Base-by-base conservation (phyloP, 139 green algal species). In the Chlorella vulgaris region DNA sequence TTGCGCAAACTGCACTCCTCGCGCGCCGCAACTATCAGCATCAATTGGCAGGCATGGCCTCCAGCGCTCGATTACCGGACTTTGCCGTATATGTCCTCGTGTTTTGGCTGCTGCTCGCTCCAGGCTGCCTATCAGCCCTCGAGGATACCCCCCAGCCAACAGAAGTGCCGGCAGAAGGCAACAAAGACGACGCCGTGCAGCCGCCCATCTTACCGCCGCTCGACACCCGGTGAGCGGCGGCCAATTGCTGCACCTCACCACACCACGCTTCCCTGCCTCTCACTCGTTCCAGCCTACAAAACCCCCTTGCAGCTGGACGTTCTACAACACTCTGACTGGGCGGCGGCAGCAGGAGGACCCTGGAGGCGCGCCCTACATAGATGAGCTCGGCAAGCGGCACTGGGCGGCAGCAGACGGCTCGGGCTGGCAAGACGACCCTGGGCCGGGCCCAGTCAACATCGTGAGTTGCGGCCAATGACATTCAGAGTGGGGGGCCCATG, bases 291-390 rank as follows among this genome's bases (percentile, higher is more conserved):
- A 58, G 47, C 47, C 47, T n/a, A n/a, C n/a, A n/a, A n/a, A n/a
- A n/a, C n/a, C n/a, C n/a, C n/a, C 8, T 15, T 7, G 24, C 55
- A 81, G 58, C 28, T 82, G 69, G 13, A 80, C 78, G 40, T 86
- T 80, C 31, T 83, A 55, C 65, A 86, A 83, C 31, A 69, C 78
- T 36, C 31, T 83, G 4, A 83, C 82, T 4, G 76, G 76, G 21
- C 74, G 75, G 36, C 70, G 47, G 7, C 82, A 80, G 35, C 78
- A 66, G 63, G 76, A 83, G 33, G 82, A 86, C n/a, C 82, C 82
- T 43, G 82, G 82, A 42, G 82, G 76, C 78, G 80, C 78, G 24
- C 80, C 80, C 3, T 73, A 69, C 8, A 65, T 81, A 26, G 80
- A 85, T 51, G 80, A 80, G 33, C 18, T 47, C 26, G 80, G 69